phyloP scores from a whole-genome alignment of 768 basidiomycete species.

The Pisolithus orientalis region DNA sequence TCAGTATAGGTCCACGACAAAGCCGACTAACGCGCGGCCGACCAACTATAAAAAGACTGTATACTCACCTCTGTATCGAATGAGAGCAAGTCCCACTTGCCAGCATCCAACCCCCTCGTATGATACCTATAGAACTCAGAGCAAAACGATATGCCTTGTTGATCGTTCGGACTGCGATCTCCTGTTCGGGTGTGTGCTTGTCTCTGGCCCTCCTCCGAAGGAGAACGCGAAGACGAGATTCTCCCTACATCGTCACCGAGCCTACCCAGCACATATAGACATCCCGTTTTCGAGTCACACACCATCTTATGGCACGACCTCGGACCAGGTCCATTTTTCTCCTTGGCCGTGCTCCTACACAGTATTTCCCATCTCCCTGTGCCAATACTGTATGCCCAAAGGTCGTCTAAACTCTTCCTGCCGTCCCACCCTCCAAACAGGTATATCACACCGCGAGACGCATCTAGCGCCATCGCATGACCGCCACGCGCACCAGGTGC shows the following conservation, averaged over 20 bases:
- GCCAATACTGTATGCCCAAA: conserved; percentile 66
- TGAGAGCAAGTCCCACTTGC: conserved; percentile 68
- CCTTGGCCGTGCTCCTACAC: conserved; percentile 46
- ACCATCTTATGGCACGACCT: conserved; percentile 81
- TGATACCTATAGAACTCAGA: conserved; percentile 78
- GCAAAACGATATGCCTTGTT: conserved; percentile 27
- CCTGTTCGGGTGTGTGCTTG: conserved; percentile 30
- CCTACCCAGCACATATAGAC: conserved; percentile 69
- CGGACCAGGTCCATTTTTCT: conserved; percentile 61
- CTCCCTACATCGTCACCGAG: conserved; percentile 46
- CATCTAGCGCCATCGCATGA: conserved; percentile 78
- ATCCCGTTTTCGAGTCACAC: conserved; percentile 64
- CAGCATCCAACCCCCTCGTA: conserved; percentile 51
- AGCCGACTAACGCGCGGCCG: background rate
- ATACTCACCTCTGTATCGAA: conserved; percentile 58
- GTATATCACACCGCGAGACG: conserved; percentile 55
- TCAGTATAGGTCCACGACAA: background rate
- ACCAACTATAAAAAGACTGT: background rate
- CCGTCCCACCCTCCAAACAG: conserved; percentile 81
- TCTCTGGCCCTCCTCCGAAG: conserved; percentile 6
- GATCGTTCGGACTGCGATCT: conserved; percentile 13
- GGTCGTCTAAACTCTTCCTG: conserved; percentile 64
- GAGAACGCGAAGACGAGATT: background rate
- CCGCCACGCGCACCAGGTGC: conserved; percentile 65
- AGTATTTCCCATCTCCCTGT: conserved; percentile 57